These are phyloP conservation scores for Tuber brumale DNA, from an alignment of 495 filamentous ascomycete genomes.

Conservation along the genomic window DNA sequence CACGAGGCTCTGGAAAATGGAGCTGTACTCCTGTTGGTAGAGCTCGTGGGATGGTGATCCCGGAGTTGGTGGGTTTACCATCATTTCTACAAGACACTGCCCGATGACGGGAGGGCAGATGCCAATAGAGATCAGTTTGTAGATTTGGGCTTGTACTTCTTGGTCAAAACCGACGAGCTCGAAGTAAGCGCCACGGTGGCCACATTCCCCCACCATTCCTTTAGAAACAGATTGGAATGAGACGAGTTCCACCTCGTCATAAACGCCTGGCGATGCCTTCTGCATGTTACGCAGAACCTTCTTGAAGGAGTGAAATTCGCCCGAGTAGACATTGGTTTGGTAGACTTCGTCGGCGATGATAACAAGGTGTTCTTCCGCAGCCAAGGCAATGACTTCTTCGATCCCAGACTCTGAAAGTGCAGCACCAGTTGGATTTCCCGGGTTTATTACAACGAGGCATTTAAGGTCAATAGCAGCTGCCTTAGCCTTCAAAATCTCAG, in stretches of 20 bases:
- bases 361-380: conserved; percentile 77
- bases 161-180: conserved; percentile 85
- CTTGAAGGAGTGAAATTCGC: conserved; percentile 93
- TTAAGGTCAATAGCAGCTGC: conserved; percentile 73
- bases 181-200: conserved; percentile 94
- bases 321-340: conserved; percentile 95
- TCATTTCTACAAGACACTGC: conserved; percentile 90
- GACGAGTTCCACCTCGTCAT: conserved; percentile 77
- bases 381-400: conserved; percentile 71
- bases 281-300: conserved; percentile 78
- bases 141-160: conserved; percentile 83
- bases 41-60: conserved; percentile 75
- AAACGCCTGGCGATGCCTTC: conserved; percentile 62
- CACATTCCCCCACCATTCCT: conserved; percentile 97
- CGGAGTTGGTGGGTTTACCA: conserved; percentile 85
- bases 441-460: conserved; percentile 94
- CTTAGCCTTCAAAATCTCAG: conserved; percentile 63
- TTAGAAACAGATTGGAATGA: conserved; percentile 83
- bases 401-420: conserved; percentile 72
- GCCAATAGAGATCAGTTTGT: conserved; percentile 95
- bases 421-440: conserved; percentile 92
- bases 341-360: conserved; percentile 95
- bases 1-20: conserved; percentile 59
- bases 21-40: conserved; percentile 76
- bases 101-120: conserved; percentile 92